These are phyloP conservation scores for Persicaria tinctoria DNA, from an alignment of 148 eudicot species.

Conservation along the genomic window DNA sequence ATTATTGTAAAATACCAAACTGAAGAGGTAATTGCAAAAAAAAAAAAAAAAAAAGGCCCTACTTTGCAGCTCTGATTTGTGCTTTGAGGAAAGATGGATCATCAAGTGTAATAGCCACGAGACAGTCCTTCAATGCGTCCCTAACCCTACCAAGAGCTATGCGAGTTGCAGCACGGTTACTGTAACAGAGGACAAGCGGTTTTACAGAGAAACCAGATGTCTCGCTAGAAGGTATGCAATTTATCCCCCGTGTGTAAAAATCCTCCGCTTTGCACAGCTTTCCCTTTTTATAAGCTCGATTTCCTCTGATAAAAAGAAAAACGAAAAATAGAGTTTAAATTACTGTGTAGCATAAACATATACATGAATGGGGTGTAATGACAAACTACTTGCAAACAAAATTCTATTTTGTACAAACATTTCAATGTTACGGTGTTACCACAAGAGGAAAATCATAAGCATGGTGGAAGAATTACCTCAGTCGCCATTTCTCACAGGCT, in stretches of 20 bases:
- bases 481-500: slow-evolving; percentile 80
- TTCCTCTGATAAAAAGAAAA: slow-evolving; percentile 51
- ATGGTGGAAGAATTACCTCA: slow-evolving; percentile 34
- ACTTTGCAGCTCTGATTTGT: slow-evolving; percentile 87
- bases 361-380: background rate
- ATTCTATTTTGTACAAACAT: background rate
- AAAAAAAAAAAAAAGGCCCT: slow-evolving; percentile 17
- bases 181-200: slow-evolving; percentile 84
- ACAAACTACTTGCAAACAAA: background rate
- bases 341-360: slow-evolving; percentile 1
- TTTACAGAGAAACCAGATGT: slow-evolving; percentile 27
- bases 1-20: background rate
- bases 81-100: slow-evolving; percentile 57
- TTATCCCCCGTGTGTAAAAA: slow-evolving; percentile 70
- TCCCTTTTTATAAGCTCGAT: slow-evolving; percentile 73
- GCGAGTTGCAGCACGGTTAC: slow-evolving; percentile 90
- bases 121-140: slow-evolving; percentile 76
- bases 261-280: slow-evolving; percentile 65
- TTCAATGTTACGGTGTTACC: background rate
- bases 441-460: slow-evolving; percentile 1
- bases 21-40: background rate
- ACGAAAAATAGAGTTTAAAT: background rate
- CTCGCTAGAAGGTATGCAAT: slow-evolving; percentile 30
- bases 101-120: slow-evolving; percentile 57
- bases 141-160: slow-evolving; percentile 79